Percentiles rank a stretch among this genome's conserved stretches.
Evolutionary conservation across 106 monocot genomes (phyloP).

Genomic region (Phalaenopsis aphrodite): DNA sequence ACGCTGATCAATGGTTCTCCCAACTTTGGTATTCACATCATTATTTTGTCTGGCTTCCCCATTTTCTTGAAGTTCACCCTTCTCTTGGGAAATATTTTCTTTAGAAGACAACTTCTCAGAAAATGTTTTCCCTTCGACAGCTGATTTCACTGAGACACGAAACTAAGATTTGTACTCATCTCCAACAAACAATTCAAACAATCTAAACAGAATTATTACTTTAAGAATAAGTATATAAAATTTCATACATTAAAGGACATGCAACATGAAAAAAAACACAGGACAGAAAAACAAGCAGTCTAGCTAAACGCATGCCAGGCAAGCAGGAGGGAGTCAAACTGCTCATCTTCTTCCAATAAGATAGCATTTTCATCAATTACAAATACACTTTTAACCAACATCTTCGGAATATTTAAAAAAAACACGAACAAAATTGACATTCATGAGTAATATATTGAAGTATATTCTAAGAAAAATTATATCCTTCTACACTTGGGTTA

Average conservation of each 20-base stretch:
- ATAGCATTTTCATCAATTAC: not conserved
- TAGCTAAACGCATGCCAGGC: not conserved
- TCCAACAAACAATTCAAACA: not conserved
- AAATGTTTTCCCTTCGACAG: conserved; percentile 9
- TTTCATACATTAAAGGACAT: not conserved
- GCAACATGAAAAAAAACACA: not conserved
- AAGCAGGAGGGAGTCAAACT: not conserved
- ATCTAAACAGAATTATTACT: not conserved
- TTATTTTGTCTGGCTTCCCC: conserved; percentile 10
- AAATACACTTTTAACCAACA: not conserved
- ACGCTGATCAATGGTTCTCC: conserved; percentile 2
- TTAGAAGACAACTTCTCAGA: conserved; percentile 10
- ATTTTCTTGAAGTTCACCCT: conserved; percentile 21
- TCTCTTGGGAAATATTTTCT: conserved; percentile 10
- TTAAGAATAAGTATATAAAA: not conserved
- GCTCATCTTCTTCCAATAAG: not conserved
- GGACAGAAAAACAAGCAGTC: not conserved
- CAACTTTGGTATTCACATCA: conserved; percentile 4
- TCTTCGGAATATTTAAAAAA: not conserved
- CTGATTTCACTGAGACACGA: not conserved
- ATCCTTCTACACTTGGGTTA: too few species aligned
- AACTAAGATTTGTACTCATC: not conserved
- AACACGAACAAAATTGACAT: not conserved
- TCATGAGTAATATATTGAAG: too few species aligned
- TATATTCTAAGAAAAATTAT: too few species aligned